Evolutionary conservation across 306 rosid genomes (phyloP), one percentile per base, ranked within the genome.

Genomic region (Acmispon strigosus): DNA sequence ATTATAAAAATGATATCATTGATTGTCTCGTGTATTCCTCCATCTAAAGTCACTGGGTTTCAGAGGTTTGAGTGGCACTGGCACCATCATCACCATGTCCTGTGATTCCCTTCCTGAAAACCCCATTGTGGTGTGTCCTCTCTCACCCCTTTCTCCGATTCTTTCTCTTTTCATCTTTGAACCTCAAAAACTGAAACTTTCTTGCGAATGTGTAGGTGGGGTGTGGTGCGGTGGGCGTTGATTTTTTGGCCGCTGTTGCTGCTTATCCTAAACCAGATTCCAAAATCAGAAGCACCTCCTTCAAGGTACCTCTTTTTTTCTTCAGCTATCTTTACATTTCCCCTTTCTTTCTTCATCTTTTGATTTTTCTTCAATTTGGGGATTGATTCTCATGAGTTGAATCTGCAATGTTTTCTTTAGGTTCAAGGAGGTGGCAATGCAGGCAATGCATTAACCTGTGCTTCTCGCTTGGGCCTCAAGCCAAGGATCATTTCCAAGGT

Each of bases 341-440:
- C 14, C 41, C 44, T 10, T 39, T 11, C n/a, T 11, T 9, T 27
- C 19, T 62, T 20, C 13, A 11, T 14, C 52, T 11, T 7, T 2
- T 29, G 37, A 6, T 32, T 29, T 56, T 56, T 3, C 18, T 6
- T 8, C 12, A 5, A 4, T 12, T 55, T 54, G 9, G 8, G 8
- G 50, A 44, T 44, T 44, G 13, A 57, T 45, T 44, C 17, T 54
- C 39, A 32, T 60, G 42, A 44, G 18, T 66, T 75, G 68, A 56
- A 48, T 58, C 12, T 70, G 52, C 48, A 37, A 49, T 73, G 39
- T 36, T 80, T 78, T 66, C 14, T 64, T 63, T 70, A 92, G 97
- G 86, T 86, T 70, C 76, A 87, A 78, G 97, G 97, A 72, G 97
- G 97, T 67, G 97, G 97, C 53, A 92, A 89, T 49, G 70, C 82